Evolutionary conservation across 2,329 filamentous ascomycete species (phyloP).

Genomic region (Colletotrichum abscissum): DNA sequence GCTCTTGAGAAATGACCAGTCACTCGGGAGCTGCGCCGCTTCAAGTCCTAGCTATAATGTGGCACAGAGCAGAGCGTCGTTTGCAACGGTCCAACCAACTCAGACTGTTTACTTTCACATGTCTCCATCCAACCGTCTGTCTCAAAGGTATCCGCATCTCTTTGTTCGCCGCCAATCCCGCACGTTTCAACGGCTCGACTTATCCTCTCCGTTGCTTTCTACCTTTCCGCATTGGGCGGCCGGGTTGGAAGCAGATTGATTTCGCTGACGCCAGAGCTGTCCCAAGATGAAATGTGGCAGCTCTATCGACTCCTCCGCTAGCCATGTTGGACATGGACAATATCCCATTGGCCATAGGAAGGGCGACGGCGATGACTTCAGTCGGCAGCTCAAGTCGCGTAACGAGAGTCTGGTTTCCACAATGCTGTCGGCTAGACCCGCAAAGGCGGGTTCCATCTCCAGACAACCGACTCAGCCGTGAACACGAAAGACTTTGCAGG

Average conservation of each 20-base stretch:
- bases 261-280: neutral
- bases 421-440: neutral
- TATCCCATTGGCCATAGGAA: neutral
- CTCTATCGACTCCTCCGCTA: neutral
- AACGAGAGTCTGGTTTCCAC: neutral
- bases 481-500: neutral
- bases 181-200: neutral
- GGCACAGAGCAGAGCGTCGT: constrained; percentile 16
- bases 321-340: neutral
- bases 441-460: neutral
- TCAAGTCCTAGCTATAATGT: neutral
- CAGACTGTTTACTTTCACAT: neutral
- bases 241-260: neutral
- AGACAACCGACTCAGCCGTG: neutral
- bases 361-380: neutral
- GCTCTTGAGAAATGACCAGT: constrained; percentile 18
- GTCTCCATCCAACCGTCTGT: neutral
- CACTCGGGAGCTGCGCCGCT: constrained; percentile 21
- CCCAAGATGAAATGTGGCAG: neutral
- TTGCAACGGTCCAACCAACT: constrained; percentile 23
- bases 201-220: neutral
- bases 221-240: neutral
- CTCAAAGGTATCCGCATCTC: constrained; percentile 13
- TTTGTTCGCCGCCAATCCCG: constrained; percentile 23
- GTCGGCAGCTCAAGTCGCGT: neutral